Conservation (phyloP, 2,329 filamentous ascomycete genomes). For the Verticillium longisporum region DNA sequence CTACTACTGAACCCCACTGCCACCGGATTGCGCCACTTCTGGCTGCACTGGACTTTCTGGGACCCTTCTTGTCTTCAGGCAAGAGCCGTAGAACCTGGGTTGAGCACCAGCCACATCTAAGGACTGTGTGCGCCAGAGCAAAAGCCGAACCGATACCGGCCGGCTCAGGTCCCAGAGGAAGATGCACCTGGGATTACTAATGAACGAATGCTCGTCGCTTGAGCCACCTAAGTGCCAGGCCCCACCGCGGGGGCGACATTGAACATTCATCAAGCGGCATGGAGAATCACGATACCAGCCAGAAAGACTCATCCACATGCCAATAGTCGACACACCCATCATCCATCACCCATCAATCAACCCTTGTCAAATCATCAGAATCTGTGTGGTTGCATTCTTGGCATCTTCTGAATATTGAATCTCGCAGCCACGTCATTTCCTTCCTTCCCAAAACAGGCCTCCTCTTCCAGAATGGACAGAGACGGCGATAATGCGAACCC, state of each 20-base stretch:
- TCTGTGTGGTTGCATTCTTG: not conserved
- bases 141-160: not conserved
- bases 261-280: not conserved
- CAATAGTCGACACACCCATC: not conserved
- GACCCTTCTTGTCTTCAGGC: no score
- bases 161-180: no score
- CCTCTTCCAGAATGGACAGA: slow-evolving; percentile 24
- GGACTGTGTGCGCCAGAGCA: no score
- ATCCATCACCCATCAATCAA: not conserved
- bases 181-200: not conserved
- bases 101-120: not conserved
- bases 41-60: not conserved
- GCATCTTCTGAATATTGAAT: not conserved
- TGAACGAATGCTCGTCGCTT: no score
- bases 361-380: not conserved
- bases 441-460: not conserved
- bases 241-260: not conserved
- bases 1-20: no score
- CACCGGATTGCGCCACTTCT: no score
- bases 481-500: slow-evolving; percentile 77
- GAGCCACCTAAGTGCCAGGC: not conserved
- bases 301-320: not conserved
- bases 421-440: not conserved
- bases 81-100: not conserved
- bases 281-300: not conserved